phyloP scores from a whole-genome alignment of 352 stramenopile species.

The Pythium coloratum region DNA sequence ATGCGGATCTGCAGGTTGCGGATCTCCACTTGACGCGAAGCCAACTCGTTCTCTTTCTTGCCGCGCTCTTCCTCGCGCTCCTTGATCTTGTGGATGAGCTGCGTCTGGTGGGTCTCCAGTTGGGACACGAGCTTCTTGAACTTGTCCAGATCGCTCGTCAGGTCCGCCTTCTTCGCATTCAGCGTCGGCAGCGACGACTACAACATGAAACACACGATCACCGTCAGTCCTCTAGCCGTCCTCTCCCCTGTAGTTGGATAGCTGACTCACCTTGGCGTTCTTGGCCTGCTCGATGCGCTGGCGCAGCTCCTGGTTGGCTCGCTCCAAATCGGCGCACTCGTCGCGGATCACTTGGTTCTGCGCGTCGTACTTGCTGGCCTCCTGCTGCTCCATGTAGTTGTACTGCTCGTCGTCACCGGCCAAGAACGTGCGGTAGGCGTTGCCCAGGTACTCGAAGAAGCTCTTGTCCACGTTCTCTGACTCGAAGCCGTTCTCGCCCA shows the following conservation, averaged over 20 bases:
- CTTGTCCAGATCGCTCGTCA: slow-evolving; percentile 89
- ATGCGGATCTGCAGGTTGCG: slow-evolving; percentile 61
- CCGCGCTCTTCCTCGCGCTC: slow-evolving; percentile 70
- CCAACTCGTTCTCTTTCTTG: slow-evolving; percentile 69
- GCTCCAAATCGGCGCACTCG: slow-evolving; percentile 51
- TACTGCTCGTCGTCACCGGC: slow-evolving; percentile 92
- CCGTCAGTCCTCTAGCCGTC: slow-evolving; percentile 4
- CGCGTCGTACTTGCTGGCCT: slow-evolving; percentile 50
- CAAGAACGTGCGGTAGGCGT: slow-evolving; percentile 93
- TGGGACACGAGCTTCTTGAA: slow-evolving; percentile 88
- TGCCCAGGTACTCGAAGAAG: slow-evolving; percentile 95
- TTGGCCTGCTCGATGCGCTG: slow-evolving; percentile 70
- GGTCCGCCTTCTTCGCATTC: slow-evolving; percentile 85
- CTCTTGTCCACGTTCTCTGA: slow-evolving; percentile 81
- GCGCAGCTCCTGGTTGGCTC: slow-evolving; percentile 56
- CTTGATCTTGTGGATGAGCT: slow-evolving; percentile 88
- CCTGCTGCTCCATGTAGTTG: slow-evolving; percentile 82
- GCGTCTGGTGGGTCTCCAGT: slow-evolving; percentile 72
- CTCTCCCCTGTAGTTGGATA: no score
- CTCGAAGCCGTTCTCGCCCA: slow-evolving; percentile 58
- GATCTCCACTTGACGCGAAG: slow-evolving; percentile 59
- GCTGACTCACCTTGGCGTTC: slow-evolving; percentile 50
- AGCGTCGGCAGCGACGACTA: slow-evolving; percentile 73
- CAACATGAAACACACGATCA: neutral
- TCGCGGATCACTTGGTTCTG: slow-evolving; percentile 56